Conservation (phyloP, 2,329 filamentous ascomycete species). For the Fusarium praegraminearum region DNA sequence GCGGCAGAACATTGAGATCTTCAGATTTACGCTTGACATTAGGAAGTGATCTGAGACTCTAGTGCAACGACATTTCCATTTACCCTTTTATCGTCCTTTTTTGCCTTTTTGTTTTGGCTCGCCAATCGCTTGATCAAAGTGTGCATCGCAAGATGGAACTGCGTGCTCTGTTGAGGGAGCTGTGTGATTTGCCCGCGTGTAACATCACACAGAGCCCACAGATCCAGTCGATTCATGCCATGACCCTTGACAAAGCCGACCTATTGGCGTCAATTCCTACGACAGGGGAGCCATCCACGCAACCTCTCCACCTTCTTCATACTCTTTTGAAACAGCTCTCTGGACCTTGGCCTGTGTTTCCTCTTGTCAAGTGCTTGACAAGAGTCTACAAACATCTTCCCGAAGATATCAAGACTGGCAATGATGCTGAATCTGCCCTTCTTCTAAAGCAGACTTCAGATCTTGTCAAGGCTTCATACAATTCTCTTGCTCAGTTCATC, state of each 20-base stretch:
- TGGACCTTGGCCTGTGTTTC: slow-evolving; percentile 2
- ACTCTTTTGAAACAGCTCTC: neutral
- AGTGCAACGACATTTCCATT: neutral
- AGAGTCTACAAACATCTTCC: neutral
- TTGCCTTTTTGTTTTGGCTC: neutral
- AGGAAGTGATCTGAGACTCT: neutral
- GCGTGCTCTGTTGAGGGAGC: neutral
- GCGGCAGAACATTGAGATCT: slow-evolving; percentile 3
- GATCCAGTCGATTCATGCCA: neutral
- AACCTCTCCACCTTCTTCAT: neutral
- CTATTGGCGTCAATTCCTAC: neutral
- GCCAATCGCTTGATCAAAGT: neutral
- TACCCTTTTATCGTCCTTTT: neutral
- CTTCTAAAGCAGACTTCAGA: neutral
- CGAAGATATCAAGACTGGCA: slow-evolving; percentile 5
- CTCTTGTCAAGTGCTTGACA: slow-evolving; percentile 13
- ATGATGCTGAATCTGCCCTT: neutral
- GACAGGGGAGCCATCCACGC: fast-evolving
- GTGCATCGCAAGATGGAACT: slow-evolving; percentile 1
- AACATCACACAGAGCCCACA: neutral
- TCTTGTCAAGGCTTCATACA: slow-evolving; percentile 6
- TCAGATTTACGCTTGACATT: neutral
- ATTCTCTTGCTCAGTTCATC: slow-evolving; percentile 11
- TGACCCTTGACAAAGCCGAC: neutral
- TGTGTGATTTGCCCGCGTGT: neutral